phyloP scores from a whole-genome alignment of 345 rosid species.

The Pistacia integerrima region DNA sequence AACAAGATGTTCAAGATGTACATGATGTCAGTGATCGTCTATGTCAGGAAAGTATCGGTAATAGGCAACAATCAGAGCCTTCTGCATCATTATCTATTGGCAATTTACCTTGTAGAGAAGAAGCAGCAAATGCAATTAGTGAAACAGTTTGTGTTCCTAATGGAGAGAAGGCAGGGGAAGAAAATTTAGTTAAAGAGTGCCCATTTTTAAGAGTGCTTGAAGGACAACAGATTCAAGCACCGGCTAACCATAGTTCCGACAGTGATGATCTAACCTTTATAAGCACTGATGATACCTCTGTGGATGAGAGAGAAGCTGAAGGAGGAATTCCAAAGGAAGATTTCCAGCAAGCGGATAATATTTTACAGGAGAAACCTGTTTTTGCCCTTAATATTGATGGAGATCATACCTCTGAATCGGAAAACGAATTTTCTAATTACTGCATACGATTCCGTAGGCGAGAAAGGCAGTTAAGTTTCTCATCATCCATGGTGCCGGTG shows the following conservation, averaged over 20 bases:
- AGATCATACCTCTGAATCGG: constrained; percentile 21
- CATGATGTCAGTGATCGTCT: constrained; percentile 8
- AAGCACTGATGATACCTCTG: constrained; percentile 7
- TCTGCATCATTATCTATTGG: constrained; percentile 10
- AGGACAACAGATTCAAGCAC: constrained; percentile 21
- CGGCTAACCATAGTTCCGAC: not conserved
- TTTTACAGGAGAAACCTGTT: constrained; percentile 20
- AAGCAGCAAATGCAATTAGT: constrained; percentile 17
- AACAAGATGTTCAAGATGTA: constrained; percentile 15
- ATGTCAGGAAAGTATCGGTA: constrained; percentile 17
- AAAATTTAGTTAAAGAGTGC: constrained; percentile 11
- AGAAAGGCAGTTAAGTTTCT: constrained; percentile 24
- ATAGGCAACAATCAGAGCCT: constrained; percentile 19
- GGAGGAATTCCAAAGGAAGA: constrained; percentile 27
- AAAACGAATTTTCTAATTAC: constrained; percentile 28
- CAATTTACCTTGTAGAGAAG: constrained; percentile 19
- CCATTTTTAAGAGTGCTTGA: constrained; percentile 21
- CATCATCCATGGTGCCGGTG: not conserved
- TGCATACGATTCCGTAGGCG: constrained; percentile 18
- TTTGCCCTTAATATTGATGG: constrained; percentile 23
- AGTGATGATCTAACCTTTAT: constrained; percentile 19
- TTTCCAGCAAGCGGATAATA: constrained; percentile 17
- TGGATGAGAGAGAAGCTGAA: constrained; percentile 13
- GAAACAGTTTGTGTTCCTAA: constrained; percentile 2
- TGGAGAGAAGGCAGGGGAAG: constrained; percentile 23